Conservation (phyloP, 257 asterid species). For the Solanum ahanhuiri region DNA sequence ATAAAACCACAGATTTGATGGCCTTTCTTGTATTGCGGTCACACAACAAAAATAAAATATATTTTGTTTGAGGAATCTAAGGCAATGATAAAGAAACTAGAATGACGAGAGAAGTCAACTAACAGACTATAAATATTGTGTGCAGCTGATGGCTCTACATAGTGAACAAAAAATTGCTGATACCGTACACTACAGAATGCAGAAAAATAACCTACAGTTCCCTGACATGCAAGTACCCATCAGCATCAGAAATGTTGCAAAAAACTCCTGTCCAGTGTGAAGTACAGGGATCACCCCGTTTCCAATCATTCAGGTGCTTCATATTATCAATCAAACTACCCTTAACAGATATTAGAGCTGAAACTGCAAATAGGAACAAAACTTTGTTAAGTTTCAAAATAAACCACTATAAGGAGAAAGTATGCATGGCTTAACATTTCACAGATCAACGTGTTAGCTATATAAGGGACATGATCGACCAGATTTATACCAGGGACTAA, state of each 20-base stretch:
- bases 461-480: not conserved
- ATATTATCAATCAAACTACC: constrained; percentile 15
- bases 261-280: constrained; percentile 41
- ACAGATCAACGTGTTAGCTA: not conserved
- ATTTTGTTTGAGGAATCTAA: not conserved
- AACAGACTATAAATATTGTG: not conserved
- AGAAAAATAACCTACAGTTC: constrained; percentile 25
- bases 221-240: constrained; percentile 26
- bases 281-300: constrained; percentile 31
- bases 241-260: constrained; percentile 14
- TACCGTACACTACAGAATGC: not conserved
- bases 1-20: not conserved
- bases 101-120: not conserved
- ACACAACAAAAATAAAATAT: not conserved
- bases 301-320: constrained; percentile 25
- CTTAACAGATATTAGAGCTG: constrained; percentile 20
- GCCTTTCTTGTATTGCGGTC: not conserved
- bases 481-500: not conserved
- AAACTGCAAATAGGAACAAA: constrained; percentile 13
- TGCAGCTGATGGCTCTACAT: not conserved
- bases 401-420: not conserved
- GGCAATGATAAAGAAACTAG: not conserved
- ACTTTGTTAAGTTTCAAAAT: not conserved
- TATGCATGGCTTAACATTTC: not conserved
- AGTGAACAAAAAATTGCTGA: not conserved